phyloP scores from a whole-genome alignment of 2,329 filamentous ascomycete genomes.

The Curvularia eragrostidis region DNA sequence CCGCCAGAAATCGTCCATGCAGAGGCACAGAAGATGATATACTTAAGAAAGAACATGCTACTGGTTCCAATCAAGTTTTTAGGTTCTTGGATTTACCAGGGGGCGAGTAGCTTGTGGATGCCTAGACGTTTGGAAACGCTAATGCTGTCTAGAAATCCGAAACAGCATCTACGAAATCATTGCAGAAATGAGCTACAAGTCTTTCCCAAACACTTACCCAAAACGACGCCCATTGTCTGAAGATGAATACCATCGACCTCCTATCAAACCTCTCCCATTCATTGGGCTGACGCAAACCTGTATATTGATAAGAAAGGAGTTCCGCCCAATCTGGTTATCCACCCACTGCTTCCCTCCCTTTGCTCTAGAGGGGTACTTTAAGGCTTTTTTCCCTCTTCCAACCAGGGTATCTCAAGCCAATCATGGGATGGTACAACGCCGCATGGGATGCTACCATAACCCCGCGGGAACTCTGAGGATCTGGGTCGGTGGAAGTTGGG shows the following conservation, averaged over 20 bases:
- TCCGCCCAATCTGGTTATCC: slow-evolving; percentile 35
- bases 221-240: background rate
- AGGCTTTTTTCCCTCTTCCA: slow-evolving; percentile 26
- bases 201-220: slow-evolving; percentile 25
- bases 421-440: slow-evolving; percentile 2
- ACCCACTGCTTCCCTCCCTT: slow-evolving; percentile 28
- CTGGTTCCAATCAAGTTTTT: slow-evolving; percentile 11
- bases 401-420: background rate
- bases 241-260: background rate
- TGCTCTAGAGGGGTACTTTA: slow-evolving; percentile 26
- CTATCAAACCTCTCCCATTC: slow-evolving; percentile 22
- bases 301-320: slow-evolving; percentile 32
- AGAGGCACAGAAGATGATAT: background rate
- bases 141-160: slow-evolving; percentile 26
- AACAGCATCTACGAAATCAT: slow-evolving; percentile 36
- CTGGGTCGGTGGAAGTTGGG: slow-evolving; percentile 15
- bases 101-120: slow-evolving; percentile 16
- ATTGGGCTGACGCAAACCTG: slow-evolving; percentile 32
- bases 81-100: slow-evolving; percentile 34
- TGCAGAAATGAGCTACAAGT: slow-evolving; percentile 13
- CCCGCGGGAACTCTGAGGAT: slow-evolving; percentile 20
- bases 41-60: background rate
- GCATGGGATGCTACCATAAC: slow-evolving; percentile 12
- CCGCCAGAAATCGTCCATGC: background rate
- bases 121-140: background rate